These are phyloP conservation scores for Trematosphaeria pertusa DNA, from an alignment of 2,329 filamentous ascomycete genomes.

Conservation along the genomic window DNA sequence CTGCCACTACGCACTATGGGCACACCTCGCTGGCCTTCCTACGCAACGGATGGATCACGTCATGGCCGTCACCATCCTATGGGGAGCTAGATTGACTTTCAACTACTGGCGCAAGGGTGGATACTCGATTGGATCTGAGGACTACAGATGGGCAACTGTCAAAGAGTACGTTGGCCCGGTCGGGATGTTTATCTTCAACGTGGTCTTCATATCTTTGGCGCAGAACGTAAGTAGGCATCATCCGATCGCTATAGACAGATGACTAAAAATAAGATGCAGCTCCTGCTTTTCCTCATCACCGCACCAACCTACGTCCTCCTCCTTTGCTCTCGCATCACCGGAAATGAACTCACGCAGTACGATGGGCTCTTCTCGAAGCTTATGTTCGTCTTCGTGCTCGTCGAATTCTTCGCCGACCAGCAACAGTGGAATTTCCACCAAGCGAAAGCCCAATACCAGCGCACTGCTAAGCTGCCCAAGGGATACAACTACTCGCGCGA, in stretches of 20 bases:
- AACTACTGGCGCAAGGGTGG: slow-evolving; percentile 98
- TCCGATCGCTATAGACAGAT: too few species aligned
- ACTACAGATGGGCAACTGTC: slow-evolving; percentile 90
- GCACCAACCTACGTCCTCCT: slow-evolving; percentile 85
- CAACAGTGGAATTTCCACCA: slow-evolving; percentile 91
- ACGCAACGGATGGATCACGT: slow-evolving; percentile 76
- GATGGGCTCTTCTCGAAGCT: slow-evolving; percentile 65
- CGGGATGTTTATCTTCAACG: slow-evolving; percentile 83
- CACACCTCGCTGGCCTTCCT: slow-evolving; percentile 74
- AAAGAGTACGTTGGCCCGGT: slow-evolving; percentile 67
- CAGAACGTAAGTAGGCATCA: slow-evolving; percentile 62
- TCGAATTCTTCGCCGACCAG: slow-evolving; percentile 84
- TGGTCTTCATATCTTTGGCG: slow-evolving; percentile 83
- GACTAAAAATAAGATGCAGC: too few species aligned
- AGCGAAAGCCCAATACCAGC: slow-evolving; percentile 78
- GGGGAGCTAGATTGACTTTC: slow-evolving; percentile 91
- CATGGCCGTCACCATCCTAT: slow-evolving; percentile 72
- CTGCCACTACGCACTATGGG: slow-evolving; percentile 83
- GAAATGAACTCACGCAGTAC: slow-evolving; percentile 54
- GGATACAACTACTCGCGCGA: slow-evolving; percentile 68
- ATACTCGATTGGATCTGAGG: slow-evolving; percentile 86
- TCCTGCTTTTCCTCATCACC: slow-evolving; percentile 80
- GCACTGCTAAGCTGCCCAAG: slow-evolving; percentile 72
- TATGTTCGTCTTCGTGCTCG: slow-evolving; percentile 64
- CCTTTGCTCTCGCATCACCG: slow-evolving; percentile 70